Conservation (phyloP, 331 rosid genomes). For the Quercus phellos region DNA sequence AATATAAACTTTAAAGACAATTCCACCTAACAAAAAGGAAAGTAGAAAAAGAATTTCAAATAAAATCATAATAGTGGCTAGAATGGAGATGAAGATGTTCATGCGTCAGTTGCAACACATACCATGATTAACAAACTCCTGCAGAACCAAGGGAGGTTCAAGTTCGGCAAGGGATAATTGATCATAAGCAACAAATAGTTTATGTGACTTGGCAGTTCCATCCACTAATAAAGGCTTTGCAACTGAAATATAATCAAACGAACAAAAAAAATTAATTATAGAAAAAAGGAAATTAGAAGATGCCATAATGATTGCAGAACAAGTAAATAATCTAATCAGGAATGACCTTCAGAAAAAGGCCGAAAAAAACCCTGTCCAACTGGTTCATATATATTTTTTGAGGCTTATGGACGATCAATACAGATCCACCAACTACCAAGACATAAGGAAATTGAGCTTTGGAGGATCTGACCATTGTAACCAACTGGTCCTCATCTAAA, state of each 20-base stretch:
- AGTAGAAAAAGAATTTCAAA: not conserved
- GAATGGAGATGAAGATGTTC: not conserved
- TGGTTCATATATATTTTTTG: not conserved
- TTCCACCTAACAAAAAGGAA: conserved; percentile 44
- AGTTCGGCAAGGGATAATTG: conserved; percentile 70
- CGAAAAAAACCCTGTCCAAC: not conserved
- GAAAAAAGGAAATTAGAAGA: not conserved
- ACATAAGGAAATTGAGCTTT: too few species aligned
- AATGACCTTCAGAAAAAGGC: not conserved
- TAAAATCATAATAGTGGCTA: not conserved
- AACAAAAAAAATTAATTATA: too few species aligned
- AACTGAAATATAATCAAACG: conserved; percentile 35
- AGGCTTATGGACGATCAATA: too few species aligned
- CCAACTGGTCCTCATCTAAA: too few species aligned
- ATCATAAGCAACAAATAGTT: conserved; percentile 73
- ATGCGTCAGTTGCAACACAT: conserved; percentile 24
- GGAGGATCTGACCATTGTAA: too few species aligned
- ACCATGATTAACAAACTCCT: conserved; percentile 93
- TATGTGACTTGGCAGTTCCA: conserved; percentile 78
- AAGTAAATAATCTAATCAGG: not conserved
- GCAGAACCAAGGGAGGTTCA: conserved; percentile 81
- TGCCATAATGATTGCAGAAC: not conserved
- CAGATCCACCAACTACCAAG: too few species aligned
- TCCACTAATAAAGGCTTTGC: conserved; percentile 82
- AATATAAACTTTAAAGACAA: conserved; percentile 68